phyloP scores from a whole-genome alignment of 306 rosid species.

The Arachis stenosperma region DNA sequence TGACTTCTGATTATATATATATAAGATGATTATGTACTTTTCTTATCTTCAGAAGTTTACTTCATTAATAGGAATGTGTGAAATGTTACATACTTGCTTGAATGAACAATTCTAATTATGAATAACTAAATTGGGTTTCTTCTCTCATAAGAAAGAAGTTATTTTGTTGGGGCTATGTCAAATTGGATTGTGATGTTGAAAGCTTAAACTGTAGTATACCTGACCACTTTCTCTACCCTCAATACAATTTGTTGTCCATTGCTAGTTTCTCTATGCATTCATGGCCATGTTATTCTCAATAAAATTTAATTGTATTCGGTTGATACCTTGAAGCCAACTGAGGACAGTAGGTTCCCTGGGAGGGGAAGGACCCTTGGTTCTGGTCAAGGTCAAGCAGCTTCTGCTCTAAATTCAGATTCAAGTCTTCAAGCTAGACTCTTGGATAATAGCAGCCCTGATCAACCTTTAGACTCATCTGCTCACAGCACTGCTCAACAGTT shows the following conservation, averaged over 20 bases:
- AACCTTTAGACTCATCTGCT: slow-evolving; percentile 46
- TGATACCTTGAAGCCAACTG: slow-evolving; percentile 52
- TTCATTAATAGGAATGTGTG: slow-evolving; percentile 26
- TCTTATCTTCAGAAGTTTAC: slow-evolving; percentile 6
- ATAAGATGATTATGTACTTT: slow-evolving; percentile 1
- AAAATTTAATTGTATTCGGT: slow-evolving; percentile 35
- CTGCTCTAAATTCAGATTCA: slow-evolving; percentile 64
- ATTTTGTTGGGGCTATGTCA: background rate
- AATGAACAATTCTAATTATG: background rate
- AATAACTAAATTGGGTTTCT: background rate
- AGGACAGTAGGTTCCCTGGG: slow-evolving; percentile 84
- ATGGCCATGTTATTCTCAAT: background rate
- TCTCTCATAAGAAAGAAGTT: too few relatives aligned
- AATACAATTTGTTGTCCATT: slow-evolving; percentile 30
- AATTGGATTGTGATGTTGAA: slow-evolving; percentile 33
- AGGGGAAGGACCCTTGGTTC: slow-evolving; percentile 77
- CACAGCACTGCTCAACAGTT: slow-evolving; percentile 53
- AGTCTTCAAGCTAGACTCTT: slow-evolving; percentile 86
- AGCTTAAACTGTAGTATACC: slow-evolving; percentile 21
- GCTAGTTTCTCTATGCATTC: slow-evolving; percentile 27
- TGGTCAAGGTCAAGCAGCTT: slow-evolving; percentile 55
- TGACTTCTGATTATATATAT: background rate
- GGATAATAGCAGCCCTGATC: slow-evolving; percentile 58
- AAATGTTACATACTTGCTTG: slow-evolving; percentile 6
- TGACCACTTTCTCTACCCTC: background rate